These are phyloP conservation scores for Murraya paniculata DNA, from an alignment of 345 rosid genomes.

Conservation along the genomic window DNA sequence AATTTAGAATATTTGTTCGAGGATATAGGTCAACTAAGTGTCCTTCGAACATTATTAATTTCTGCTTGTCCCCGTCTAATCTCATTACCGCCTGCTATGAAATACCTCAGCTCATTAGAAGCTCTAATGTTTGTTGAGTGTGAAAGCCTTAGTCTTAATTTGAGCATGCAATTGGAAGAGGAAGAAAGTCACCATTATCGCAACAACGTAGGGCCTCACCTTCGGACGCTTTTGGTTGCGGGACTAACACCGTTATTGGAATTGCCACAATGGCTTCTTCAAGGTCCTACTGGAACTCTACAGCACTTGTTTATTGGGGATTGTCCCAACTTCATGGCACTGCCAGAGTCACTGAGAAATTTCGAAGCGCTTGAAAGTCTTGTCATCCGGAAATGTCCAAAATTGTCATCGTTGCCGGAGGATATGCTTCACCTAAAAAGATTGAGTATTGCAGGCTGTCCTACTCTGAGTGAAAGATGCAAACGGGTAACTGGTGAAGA, in stretches of 20 bases:
- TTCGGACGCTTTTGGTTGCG: conserved; percentile 1
- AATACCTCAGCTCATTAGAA: conserved; percentile 14
- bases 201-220: neutral
- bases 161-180: neutral
- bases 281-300: conserved; percentile 8
- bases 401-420: conserved; percentile 9
- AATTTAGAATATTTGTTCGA: conserved; percentile 10
- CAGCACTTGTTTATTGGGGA: neutral
- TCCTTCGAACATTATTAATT: conserved; percentile 14
- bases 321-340: conserved; percentile 17
- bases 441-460: conserved; percentile 15
- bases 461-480: conserved; percentile 11
- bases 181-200: neutral
- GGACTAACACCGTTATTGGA: conserved; percentile 12
- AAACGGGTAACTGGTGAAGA: conserved; percentile 20
- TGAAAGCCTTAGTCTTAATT: conserved; percentile 7
- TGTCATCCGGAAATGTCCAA: conserved; percentile 1
- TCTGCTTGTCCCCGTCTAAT: conserved; percentile 6
- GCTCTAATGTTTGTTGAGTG: conserved; percentile 11
- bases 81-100: conserved; percentile 17
- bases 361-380: conserved; percentile 10
- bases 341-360: conserved; percentile 17
- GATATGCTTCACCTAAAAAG: conserved; percentile 21
- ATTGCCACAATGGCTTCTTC: conserved; percentile 31
- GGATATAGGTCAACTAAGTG: conserved; percentile 8